These are phyloP conservation scores for Neurospora crassa DNA, from an alignment of 2,329 filamentous ascomycete genomes.

Conservation along the genomic window DNA sequence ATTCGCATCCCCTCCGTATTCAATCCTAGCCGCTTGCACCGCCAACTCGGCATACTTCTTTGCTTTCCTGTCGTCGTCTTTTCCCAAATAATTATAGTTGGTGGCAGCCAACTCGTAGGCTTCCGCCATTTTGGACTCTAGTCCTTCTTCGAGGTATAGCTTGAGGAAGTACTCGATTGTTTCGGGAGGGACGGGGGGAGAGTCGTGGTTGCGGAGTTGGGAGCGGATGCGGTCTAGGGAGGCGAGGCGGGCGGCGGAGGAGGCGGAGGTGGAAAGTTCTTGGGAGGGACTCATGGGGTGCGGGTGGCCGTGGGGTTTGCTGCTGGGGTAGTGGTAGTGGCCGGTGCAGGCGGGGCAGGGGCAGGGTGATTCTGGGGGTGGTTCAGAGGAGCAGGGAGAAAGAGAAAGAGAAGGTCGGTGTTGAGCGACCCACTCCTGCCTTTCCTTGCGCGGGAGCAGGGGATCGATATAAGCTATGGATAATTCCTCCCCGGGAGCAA, in stretches of 20 bases:
- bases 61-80: conserved; percentile 19
- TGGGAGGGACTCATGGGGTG: neutral
- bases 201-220: conserved; percentile 18
- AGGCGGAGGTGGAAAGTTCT: conserved; percentile 18
- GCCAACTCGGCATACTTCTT: conserved; percentile 26
- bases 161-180: conserved; percentile 24
- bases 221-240: conserved; percentile 21
- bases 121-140: conserved; percentile 28
- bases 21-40: conserved; percentile 26
- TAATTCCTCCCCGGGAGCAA: conserved; percentile 27
- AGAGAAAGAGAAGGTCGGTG: too few species aligned
- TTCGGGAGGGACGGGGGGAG: conserved; percentile 15
- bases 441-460: conserved; percentile 18
- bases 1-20: conserved; percentile 25
- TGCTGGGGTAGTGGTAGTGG: neutral
- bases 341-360: conserved; percentile 25
- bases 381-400: accelerated
- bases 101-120: conserved; percentile 31
- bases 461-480: conserved; percentile 30
- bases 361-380: conserved; percentile 24
- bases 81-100: conserved; percentile 28
- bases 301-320: conserved; percentile 4
- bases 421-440: conserved; percentile 23
- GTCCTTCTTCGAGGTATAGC: conserved; percentile 24
- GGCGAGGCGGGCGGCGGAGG: conserved; percentile 21